These are phyloP conservation scores for Ceratonia siliqua DNA, from an alignment of 306 rosid species.

Conservation along the genomic window DNA sequence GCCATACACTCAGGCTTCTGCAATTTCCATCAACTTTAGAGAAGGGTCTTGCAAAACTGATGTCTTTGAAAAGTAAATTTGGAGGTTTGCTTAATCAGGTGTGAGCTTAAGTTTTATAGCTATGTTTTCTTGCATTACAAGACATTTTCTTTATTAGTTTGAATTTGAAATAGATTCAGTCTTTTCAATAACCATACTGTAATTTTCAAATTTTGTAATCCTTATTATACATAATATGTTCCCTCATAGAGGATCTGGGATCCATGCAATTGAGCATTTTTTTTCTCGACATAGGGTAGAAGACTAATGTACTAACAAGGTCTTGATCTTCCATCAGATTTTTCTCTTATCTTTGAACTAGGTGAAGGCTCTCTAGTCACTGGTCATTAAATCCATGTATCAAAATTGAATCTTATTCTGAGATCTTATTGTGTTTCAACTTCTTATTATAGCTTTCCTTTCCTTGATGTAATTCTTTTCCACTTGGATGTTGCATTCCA, in stretches of 20 bases:
- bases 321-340: constrained; percentile 1
- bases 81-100: constrained; percentile 94
- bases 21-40: constrained; percentile 96
- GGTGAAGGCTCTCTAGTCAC: neutral
- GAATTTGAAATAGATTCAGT: constrained; percentile 2
- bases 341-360: neutral
- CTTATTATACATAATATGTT: neutral
- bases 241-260: neutral
- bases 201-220: neutral
- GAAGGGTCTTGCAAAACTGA: constrained; percentile 90
- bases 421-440: constrained; percentile 12
- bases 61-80: constrained; percentile 94
- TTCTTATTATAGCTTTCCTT: neutral
- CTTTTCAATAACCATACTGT: constrained; percentile 5
- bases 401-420: constrained; percentile 11
- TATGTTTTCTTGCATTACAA: neutral
- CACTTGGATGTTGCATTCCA: constrained; percentile 7
- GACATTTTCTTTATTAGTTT: constrained; percentile 24
- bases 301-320: constrained; percentile 3
- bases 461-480: constrained; percentile 23
- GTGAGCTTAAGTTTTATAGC: constrained; percentile 19
- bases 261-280: neutral
- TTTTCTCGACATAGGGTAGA: neutral
- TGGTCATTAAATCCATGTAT: constrained; percentile 8
- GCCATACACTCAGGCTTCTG: constrained; percentile 91